These are phyloP conservation scores for Tetracladium setigerum DNA, from an alignment of 495 filamentous ascomycete genomes.

Conservation along the genomic window DNA sequence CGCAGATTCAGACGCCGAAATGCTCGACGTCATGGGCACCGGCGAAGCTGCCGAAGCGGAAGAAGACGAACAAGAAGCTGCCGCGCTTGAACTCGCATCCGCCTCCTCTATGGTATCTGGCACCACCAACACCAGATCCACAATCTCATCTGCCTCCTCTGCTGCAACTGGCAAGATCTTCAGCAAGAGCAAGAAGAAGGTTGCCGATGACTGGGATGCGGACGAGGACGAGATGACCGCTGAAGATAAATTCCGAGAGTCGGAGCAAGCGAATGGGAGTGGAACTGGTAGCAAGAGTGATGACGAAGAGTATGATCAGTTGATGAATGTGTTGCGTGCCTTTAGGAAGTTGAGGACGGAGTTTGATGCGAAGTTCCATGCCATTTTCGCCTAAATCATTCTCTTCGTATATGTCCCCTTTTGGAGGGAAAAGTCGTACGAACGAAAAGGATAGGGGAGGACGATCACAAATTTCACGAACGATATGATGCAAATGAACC, in stretches of 20 bases:
- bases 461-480: too few relatives aligned
- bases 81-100: slow-evolving; percentile 6
- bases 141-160: slow-evolving; percentile 6
- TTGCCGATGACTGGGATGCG: slow-evolving; percentile 34
- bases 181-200: slow-evolving; percentile 28
- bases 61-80: slow-evolving; percentile 24
- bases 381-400: slow-evolving; percentile 40
- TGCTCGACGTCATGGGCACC: slow-evolving; percentile 31
- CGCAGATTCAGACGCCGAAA: slow-evolving; percentile 32
- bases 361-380: slow-evolving; percentile 60
- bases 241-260: slow-evolving; percentile 21
- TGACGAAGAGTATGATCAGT: slow-evolving; percentile 33
- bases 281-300: slow-evolving; percentile 16
- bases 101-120: not conserved
- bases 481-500: too few relatives aligned
- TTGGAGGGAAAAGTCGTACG: too few relatives aligned
- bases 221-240: slow-evolving; percentile 18
- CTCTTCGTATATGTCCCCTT: not conserved
- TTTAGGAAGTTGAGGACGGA: slow-evolving; percentile 47
- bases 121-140: slow-evolving; percentile 3
- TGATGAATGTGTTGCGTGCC: slow-evolving; percentile 48
- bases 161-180: slow-evolving; percentile 11
- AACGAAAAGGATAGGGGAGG: too few relatives aligned
- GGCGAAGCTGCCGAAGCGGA: slow-evolving; percentile 26
- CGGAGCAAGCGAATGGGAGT: slow-evolving; percentile 3